Percentiles rank a stretch among this genome's conserved stretches.
Evolutionary conservation across 2,329 filamentous ascomycete species (phyloP).

Genomic region (Gnomoniopsis smithogilvyi): DNA sequence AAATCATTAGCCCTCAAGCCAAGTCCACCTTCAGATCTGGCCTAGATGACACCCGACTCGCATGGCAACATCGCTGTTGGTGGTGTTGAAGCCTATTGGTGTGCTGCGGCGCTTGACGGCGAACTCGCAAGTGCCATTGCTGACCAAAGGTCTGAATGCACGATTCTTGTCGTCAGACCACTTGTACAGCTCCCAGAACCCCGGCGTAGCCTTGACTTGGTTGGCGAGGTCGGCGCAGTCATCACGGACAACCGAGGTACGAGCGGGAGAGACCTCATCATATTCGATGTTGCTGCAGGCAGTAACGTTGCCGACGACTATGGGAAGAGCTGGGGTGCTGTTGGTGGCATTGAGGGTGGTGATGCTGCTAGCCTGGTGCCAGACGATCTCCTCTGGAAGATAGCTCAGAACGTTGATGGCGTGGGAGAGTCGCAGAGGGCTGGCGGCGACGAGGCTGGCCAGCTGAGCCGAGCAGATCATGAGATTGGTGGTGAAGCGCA

Average conservation of each 20-base stretch:
- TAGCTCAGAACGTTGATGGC: neutral
- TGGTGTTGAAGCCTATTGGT: neutral
- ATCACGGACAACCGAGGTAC: conserved; percentile 1
- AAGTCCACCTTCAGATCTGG: neutral
- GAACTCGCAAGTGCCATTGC: conserved; percentile 10
- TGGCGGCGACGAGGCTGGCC: neutral
- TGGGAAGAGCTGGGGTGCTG: neutral
- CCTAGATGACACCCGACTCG: neutral
- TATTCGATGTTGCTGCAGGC: conserved; percentile 1
- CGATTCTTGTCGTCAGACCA: neutral
- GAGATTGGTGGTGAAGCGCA: neutral
- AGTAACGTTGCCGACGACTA: neutral
- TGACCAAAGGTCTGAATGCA: neutral
- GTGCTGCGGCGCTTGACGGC: conserved; percentile 1
- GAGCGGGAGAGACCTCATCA: conserved; percentile 1
- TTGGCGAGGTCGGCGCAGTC: neutral
- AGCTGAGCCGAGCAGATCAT: neutral
- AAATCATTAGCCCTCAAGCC: neutral
- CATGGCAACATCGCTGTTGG: neutral
- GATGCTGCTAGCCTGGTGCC: neutral
- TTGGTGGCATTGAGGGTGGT: neutral
- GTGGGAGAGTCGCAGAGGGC: neutral
- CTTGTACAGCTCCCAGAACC: conserved; percentile 1
- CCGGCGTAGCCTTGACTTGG: neutral
- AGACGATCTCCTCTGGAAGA: neutral